These are phyloP conservation scores for Podospora pseudoanserina DNA, from an alignment of 495 filamentous ascomycete genomes.

Conservation along the genomic window DNA sequence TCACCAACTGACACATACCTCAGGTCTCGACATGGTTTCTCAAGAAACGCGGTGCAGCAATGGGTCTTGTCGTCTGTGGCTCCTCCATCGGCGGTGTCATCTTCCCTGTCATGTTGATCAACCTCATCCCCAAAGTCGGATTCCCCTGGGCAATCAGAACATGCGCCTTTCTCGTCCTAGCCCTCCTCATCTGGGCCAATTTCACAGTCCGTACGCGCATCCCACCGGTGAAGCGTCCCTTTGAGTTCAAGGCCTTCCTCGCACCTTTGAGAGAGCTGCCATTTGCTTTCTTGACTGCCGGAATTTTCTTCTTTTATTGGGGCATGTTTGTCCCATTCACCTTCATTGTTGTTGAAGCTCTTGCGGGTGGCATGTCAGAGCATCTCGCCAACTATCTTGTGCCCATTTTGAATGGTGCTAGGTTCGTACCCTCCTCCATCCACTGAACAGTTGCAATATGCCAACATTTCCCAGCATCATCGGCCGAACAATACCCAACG, in stretches of 20 bases:
- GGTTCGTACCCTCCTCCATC: slow-evolving; percentile 51
- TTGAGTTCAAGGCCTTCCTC: not conserved
- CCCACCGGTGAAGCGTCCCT: slow-evolving; percentile 20
- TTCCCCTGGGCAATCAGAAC: slow-evolving; percentile 66
- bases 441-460: not conserved
- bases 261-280: slow-evolving; percentile 41
- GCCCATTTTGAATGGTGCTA: slow-evolving; percentile 57
- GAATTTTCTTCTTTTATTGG: slow-evolving; percentile 48
- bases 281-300: slow-evolving; percentile 20
- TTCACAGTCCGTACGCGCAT: slow-evolving; percentile 21
- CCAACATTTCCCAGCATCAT: not conserved
- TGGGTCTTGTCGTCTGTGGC: slow-evolving; percentile 59
- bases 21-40: slow-evolving; percentile 53
- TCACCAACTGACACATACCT: not conserved
- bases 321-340: slow-evolving; percentile 62
- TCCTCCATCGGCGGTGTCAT: slow-evolving; percentile 59
- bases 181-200: slow-evolving; percentile 51
- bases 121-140: slow-evolving; percentile 53
- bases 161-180: slow-evolving; percentile 59
- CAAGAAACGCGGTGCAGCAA: slow-evolving; percentile 58
- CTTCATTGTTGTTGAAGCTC: slow-evolving; percentile 57
- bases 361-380: slow-evolving; percentile 49
- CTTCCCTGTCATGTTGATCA: slow-evolving; percentile 60
- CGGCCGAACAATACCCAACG: not conserved
- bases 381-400: slow-evolving; percentile 56